Evolutionary conservation across 805 yeast genomes (phyloP).

Genomic region (Metschnikowia koreensis): DNA sequence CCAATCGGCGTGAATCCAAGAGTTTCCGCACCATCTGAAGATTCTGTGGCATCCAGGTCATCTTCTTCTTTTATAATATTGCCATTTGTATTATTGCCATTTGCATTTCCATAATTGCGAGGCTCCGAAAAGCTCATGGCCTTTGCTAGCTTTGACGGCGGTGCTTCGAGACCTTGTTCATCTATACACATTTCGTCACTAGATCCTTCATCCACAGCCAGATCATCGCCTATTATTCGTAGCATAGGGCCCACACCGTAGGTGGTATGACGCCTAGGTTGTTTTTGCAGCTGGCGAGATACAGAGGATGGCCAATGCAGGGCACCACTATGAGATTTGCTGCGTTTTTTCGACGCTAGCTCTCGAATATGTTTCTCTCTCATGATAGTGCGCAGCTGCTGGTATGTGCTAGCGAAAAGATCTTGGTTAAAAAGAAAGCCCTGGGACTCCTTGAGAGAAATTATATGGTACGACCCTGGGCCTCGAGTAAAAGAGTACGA

Average conservation of each 20-base stretch:
- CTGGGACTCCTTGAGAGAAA: slow-evolving; percentile 60
- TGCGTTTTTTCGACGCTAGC: slow-evolving; percentile 8
- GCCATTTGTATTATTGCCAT: background rate
- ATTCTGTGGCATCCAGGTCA: slow-evolving; percentile 2
- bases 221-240: slow-evolving; percentile 4
- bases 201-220: slow-evolving; percentile 14
- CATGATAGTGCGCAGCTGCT: slow-evolving; percentile 47
- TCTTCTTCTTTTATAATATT: slow-evolving; percentile 1
- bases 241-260: slow-evolving; percentile 26
- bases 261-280: slow-evolving; percentile 32
- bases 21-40: background rate
- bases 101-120: background rate
- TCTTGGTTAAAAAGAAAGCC: slow-evolving; percentile 80
- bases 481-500: slow-evolving; percentile 32
- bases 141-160: slow-evolving; percentile 1
- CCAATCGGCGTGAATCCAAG: slow-evolving; percentile 6
- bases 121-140: slow-evolving; percentile 5
- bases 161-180: background rate
- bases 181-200: slow-evolving; percentile 12
- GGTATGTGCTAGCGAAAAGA: slow-evolving; percentile 67
- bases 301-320: background rate
- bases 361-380: slow-evolving; percentile 31
- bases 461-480: slow-evolving; percentile 29
- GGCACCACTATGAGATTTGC: slow-evolving; percentile 13
- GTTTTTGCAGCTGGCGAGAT: background rate